Conservation (phyloP, 371 early-diverging fungal genomes). For the Mucor piriformis region DNA sequence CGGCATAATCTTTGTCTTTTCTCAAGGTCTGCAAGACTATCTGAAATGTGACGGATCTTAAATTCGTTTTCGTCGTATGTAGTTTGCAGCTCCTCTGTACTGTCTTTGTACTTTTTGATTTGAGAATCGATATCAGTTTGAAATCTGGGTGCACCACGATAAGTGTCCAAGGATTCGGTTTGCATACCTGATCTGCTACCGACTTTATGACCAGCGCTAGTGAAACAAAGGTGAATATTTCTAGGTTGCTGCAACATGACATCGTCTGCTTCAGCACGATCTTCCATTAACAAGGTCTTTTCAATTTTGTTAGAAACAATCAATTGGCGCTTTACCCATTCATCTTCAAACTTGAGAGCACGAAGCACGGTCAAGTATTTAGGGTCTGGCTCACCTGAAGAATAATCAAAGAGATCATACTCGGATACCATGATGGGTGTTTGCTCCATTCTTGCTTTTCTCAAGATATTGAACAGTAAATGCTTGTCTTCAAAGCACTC, state of each 20-base stretch:
- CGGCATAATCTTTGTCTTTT: not conserved
- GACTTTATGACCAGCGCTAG: slow-evolving; percentile 65
- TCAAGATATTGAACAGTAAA: slow-evolving; percentile 55
- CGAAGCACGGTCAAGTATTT: slow-evolving; percentile 70
- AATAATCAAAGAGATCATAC: slow-evolving; percentile 72
- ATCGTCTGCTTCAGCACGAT: slow-evolving; percentile 73
- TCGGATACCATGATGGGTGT: slow-evolving; percentile 64
- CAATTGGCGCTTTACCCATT: slow-evolving; percentile 77
- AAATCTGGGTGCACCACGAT: slow-evolving; percentile 51
- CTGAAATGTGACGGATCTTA: no score
- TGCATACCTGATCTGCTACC: slow-evolving; percentile 59
- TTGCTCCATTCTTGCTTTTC: slow-evolving; percentile 44
- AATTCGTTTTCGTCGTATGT: no score
- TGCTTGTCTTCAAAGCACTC: slow-evolving; percentile 68
- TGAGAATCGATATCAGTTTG: slow-evolving; percentile 44
- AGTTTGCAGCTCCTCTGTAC: no score
- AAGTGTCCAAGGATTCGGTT: slow-evolving; percentile 38
- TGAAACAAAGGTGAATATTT: slow-evolving; percentile 75
- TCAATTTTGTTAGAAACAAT: slow-evolving; percentile 80
- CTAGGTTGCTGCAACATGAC: slow-evolving; percentile 70
- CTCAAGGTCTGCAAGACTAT: no score
- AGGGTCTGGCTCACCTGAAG: slow-evolving; percentile 70
- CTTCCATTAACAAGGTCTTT: slow-evolving; percentile 72
- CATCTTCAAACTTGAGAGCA: slow-evolving; percentile 65
- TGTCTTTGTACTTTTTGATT: slow-evolving; percentile 24